phyloP scores from a whole-genome alignment of 1,139 yeast genomes.

The Geotrichum fermentans region DNA sequence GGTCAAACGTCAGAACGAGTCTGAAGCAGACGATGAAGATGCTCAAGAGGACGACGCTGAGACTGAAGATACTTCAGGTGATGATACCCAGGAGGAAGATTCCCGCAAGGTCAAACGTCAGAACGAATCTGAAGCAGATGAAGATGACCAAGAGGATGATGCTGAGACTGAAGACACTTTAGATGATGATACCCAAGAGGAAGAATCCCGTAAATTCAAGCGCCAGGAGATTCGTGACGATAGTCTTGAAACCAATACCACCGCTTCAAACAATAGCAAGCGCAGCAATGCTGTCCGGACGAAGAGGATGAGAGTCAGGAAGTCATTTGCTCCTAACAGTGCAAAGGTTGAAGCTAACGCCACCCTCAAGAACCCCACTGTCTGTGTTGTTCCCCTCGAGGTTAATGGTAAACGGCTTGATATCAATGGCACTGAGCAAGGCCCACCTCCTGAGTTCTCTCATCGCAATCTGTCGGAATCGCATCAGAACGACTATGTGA shows the following conservation, averaged over 20 bases:
- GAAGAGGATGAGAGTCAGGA: too few species aligned
- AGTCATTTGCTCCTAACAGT: too few species aligned
- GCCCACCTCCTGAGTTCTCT: neutral
- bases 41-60: neutral
- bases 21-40: neutral
- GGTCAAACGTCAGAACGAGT: neutral
- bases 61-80: neutral
- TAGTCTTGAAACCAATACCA: neutral
- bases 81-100: neutral
- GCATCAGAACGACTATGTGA: neutral
- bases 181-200: neutral
- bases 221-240: neutral
- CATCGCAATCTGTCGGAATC: neutral
- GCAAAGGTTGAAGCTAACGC: neutral
- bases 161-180: neutral
- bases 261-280: too few species aligned
- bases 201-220: neutral
- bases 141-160: neutral
- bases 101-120: neutral
- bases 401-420: constrained; percentile 3
- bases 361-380: neutral
- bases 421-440: constrained; percentile 8
- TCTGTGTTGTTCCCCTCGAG: neutral
- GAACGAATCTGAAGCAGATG: neutral
- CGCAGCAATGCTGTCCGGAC: too few species aligned